Evolutionary conservation across 169 alveolate species (phyloP).

Genomic region (Cryptosporidium xiaoi): DNA sequence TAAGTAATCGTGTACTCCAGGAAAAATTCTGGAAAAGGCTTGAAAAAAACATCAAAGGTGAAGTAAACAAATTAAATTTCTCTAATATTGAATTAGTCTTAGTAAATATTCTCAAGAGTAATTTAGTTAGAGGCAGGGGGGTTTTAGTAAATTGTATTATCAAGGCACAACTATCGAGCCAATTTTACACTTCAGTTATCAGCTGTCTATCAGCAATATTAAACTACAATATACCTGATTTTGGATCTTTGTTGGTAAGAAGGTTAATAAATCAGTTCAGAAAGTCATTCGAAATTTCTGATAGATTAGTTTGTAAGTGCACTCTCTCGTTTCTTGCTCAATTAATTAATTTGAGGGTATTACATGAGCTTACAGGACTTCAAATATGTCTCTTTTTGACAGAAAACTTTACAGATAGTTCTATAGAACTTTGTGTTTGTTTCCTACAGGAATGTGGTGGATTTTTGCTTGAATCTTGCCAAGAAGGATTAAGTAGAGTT

Average conservation of each 20-base stretch:
- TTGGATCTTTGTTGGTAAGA: slow-evolving; percentile 93
- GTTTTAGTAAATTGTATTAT: slow-evolving; percentile 94
- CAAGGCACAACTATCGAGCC: slow-evolving; percentile 98
- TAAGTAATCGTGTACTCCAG: slow-evolving; percentile 21
- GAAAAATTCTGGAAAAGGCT: slow-evolving; percentile 25
- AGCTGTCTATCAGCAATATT: slow-evolving; percentile 96
- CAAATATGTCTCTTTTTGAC: slow-evolving; percentile 92
- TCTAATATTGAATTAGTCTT: slow-evolving; percentile 37
- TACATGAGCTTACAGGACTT: slow-evolving; percentile 93
- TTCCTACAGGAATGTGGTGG: slow-evolving; percentile 94
- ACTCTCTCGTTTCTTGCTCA: slow-evolving; percentile 97
- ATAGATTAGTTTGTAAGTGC: slow-evolving; percentile 94
- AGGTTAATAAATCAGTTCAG: slow-evolving; percentile 93
- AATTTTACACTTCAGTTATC: slow-evolving; percentile 95
- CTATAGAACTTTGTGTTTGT: slow-evolving; percentile 94
- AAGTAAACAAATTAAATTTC: slow-evolving; percentile 29
- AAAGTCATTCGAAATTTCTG: slow-evolving; percentile 91
- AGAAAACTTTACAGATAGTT: slow-evolving; percentile 96
- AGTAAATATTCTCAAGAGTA: slow-evolving; percentile 89
- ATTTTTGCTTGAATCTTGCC: slow-evolving; percentile 91
- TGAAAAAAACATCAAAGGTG: slow-evolving; percentile 45
- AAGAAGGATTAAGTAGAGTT: slow-evolving; percentile 92
- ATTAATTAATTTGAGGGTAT: slow-evolving; percentile 91
- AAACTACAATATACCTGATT: slow-evolving; percentile 97
- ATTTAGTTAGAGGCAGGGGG: slow-evolving; percentile 98